phyloP scores from a whole-genome alignment of 1,284 basidiomycete species.

The Gomphus bonarii region DNA sequence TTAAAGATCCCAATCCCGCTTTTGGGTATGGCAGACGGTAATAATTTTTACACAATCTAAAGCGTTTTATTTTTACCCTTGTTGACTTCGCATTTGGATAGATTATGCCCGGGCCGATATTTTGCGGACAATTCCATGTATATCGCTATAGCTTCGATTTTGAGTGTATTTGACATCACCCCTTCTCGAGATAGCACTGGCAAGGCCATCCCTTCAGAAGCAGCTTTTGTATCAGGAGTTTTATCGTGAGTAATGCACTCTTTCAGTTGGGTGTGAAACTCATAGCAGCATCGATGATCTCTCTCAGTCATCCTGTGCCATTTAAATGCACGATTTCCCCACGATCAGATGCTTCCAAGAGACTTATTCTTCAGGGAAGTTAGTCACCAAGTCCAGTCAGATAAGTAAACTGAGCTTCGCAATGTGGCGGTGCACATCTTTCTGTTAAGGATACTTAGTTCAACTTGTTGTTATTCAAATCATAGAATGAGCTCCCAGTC shows the following conservation, averaged over 20 bases:
- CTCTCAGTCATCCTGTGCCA: neutral
- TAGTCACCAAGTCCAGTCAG: no score
- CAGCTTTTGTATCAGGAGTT: neutral
- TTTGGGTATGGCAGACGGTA: slow-evolving; percentile 9
- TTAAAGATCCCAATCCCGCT: no score
- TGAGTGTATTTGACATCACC: slow-evolving; percentile 15
- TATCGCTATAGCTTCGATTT: slow-evolving; percentile 13
- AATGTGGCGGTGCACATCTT: no score
- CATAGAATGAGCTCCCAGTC: no score
- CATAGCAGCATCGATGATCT: no score
- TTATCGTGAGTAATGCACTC: neutral
- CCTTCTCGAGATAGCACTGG: neutral
- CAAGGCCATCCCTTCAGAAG: neutral
- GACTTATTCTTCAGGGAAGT: no score
- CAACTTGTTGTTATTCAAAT: no score
- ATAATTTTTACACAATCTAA: neutral
- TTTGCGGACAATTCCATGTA: slow-evolving; percentile 14
- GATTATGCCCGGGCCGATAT: slow-evolving; percentile 15
- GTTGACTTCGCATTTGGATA: neutral
- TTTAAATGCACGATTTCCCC: neutral
- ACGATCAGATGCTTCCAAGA: no score
- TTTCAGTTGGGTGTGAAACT: neutral
- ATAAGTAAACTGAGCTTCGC: no score
- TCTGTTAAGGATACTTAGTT: no score
- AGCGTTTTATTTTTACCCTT: neutral